phyloP scores from a whole-genome alignment of 805 yeast genomes.

The Myxozyma geophila region DNA sequence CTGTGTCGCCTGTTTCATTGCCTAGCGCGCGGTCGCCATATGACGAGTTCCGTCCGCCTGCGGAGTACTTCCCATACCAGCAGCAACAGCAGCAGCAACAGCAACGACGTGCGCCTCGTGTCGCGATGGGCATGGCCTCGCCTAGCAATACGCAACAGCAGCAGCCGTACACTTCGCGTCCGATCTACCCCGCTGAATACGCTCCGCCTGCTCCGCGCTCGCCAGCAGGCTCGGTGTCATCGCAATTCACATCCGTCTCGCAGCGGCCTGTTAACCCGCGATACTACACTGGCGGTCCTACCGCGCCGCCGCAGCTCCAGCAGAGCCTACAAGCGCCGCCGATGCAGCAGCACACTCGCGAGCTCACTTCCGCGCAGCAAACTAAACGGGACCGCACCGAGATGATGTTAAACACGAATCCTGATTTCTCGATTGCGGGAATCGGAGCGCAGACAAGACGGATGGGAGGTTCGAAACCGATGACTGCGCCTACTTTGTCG shows the following conservation, averaged over 20 bases:
- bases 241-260: slow-evolving; percentile 42
- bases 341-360: not conserved
- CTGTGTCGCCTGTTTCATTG: slow-evolving; percentile 18
- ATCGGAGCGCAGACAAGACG: slow-evolving; percentile 10
- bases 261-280: slow-evolving; percentile 42
- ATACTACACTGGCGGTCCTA: slow-evolving; percentile 30
- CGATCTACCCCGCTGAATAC: slow-evolving; percentile 16
- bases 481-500: slow-evolving; percentile 22
- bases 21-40: slow-evolving; percentile 18
- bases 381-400: slow-evolving; percentile 43
- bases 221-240: slow-evolving; percentile 44
- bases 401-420: slow-evolving; percentile 53
- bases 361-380: slow-evolving; percentile 4
- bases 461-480: slow-evolving; percentile 8
- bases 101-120: slow-evolving; percentile 16
- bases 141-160: not conserved
- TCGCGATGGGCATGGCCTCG: slow-evolving; percentile 8
- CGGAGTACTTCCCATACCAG: slow-evolving; percentile 1
- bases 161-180: slow-evolving; percentile 20
- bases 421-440: slow-evolving; percentile 50
- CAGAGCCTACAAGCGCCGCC: slow-evolving; percentile 16
- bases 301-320: slow-evolving; percentile 1
- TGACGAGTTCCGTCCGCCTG: slow-evolving; percentile 21
- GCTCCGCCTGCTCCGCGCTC: slow-evolving; percentile 40
- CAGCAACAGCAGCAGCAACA: slow-evolving; percentile 13